Base-by-base conservation (phyloP, 1,139 yeast species). In the Taphrina communis region DNA sequence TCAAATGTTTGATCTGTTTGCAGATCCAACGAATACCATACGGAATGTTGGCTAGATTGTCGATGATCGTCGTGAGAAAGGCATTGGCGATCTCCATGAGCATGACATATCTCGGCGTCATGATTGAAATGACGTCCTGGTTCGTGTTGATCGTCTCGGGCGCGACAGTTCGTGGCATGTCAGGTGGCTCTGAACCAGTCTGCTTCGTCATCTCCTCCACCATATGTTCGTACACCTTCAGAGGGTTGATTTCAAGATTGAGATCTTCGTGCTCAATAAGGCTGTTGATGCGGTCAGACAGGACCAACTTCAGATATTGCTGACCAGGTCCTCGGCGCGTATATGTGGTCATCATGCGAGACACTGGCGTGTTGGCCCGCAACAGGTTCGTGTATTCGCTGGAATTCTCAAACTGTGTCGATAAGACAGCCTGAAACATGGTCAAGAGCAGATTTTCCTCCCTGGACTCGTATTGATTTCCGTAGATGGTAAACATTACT, bases 11-110 rank as follows among this genome's bases (percentile, higher is more conserved):
- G 50, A 94, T 90, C 63, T 87, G 88, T 66, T 87, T 84, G 75
- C 97, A 88, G 52, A 93, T 86, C 78, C 85, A 84, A 70, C 87
- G 85, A 72, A 94, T 85, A 21, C 94, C 92, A 19, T 81, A 80
- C 0, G 98, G 98, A 66, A 92, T 85, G 35, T 76, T 72, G 2
- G 82, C 81, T 17, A 84, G 77, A 0, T 96, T 88, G 9, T 78
- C 75, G 14, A 85, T 82, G 59, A 94, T 88, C 6, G 84, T 81
- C 71, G 86, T 86, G 5, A 92, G 86, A 55, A 93, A 79, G 72
- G 81, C 81, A 25, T 78, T 82, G 72, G 93, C 82, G 73, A 86
- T 85, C 42, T 80, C 79, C 78, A 86, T 81, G 74, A 89, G 88
- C 79, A 72, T 72, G 14, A 70, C 72, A 48, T 76, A 74, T 6